Evolutionary conservation across 1,284 basidiomycete species (phyloP).

Genomic region (Porogramme epimiltina): DNA sequence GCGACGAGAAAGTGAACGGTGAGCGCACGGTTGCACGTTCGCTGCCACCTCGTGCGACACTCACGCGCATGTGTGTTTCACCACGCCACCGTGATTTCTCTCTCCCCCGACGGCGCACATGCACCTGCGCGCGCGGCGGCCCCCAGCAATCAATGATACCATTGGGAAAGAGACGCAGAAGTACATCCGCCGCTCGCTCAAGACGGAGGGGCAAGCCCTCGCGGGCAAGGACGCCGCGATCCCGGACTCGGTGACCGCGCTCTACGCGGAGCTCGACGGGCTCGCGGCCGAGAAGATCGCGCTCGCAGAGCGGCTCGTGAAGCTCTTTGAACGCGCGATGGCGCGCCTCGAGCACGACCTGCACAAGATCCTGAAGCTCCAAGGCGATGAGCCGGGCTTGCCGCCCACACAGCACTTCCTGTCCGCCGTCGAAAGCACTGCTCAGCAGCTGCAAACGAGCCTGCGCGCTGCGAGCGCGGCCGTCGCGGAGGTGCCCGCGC

Average conservation of each 20-base stretch:
- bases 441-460: constrained; percentile 49
- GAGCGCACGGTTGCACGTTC: constrained; percentile 13
- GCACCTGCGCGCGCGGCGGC: constrained; percentile 1
- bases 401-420: constrained; percentile 24
- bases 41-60: neutral
- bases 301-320: constrained; percentile 55
- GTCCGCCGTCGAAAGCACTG: constrained; percentile 40
- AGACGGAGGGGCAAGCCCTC: constrained; percentile 32
- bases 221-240: constrained; percentile 39
- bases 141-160: constrained; percentile 58
- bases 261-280: constrained; percentile 55
- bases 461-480: constrained; percentile 45
- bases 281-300: constrained; percentile 57
- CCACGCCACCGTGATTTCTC: neutral
- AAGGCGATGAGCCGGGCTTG: constrained; percentile 50
- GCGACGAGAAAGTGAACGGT: constrained; percentile 56
- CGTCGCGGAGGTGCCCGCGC: constrained; percentile 21
- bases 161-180: constrained; percentile 53
- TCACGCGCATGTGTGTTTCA: neutral
- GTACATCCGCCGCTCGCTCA: constrained; percentile 52
- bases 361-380: constrained; percentile 50
- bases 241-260: constrained; percentile 48
- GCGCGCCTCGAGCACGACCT: constrained; percentile 61
- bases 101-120: neutral
- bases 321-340: constrained; percentile 51